phyloP scores from a whole-genome alignment of 1,284 basidiomycete species.

The Waitea zeae region DNA sequence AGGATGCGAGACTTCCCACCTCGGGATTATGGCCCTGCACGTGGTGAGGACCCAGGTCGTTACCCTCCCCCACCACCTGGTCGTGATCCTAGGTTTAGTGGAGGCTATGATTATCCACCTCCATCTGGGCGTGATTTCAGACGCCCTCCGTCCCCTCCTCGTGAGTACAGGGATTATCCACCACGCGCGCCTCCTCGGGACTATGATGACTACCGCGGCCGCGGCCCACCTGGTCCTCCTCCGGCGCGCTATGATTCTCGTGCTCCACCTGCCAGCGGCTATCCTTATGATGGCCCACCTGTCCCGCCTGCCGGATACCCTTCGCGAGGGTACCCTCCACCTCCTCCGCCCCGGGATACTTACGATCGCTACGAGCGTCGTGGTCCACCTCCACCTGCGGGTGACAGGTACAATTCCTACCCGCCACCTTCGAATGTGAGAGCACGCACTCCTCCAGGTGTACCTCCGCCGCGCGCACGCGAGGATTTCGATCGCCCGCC shows the following conservation, averaged over 20 bases:
- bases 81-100: slow-evolving; percentile 26
- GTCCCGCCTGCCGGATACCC: no score
- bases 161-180: slow-evolving; percentile 51
- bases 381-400: slow-evolving; percentile 16
- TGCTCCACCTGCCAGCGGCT: slow-evolving; percentile 14
- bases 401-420: slow-evolving; percentile 20
- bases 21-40: slow-evolving; percentile 14
- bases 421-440: slow-evolving; percentile 18
- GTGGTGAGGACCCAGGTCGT: slow-evolving; percentile 30
- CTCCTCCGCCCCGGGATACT: slow-evolving; percentile 26
- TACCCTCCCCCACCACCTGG: slow-evolving; percentile 33
- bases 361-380: slow-evolving; percentile 50
- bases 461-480: slow-evolving; percentile 18
- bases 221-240: slow-evolving; percentile 24
- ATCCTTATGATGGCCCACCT: no score
- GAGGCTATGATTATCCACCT: slow-evolving; percentile 36
- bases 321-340: slow-evolving; percentile 22
- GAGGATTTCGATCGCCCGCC: slow-evolving; percentile 28
- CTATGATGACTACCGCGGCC: slow-evolving; percentile 44
- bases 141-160: slow-evolving; percentile 36
- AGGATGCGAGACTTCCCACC: no score
- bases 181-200: slow-evolving; percentile 33
- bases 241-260: slow-evolving; percentile 19
- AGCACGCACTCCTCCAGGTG: slow-evolving; percentile 28
- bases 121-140: slow-evolving; percentile 36